These are phyloP conservation scores for Euptelea pleiosperma DNA, from an alignment of 164 flowering plant species.

Conservation along the genomic window DNA sequence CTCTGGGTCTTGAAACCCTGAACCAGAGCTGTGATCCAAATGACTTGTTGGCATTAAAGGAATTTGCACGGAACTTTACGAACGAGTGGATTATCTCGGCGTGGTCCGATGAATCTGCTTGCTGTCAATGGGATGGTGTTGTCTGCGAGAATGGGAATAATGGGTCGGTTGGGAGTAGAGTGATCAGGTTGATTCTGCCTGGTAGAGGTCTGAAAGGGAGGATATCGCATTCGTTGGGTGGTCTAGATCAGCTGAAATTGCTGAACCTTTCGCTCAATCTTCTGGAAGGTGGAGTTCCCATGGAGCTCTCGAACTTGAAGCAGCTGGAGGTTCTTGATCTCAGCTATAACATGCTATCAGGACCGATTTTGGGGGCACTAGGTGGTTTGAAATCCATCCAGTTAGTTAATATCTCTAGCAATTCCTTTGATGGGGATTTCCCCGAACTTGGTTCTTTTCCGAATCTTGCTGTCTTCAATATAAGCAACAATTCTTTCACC, in stretches of 20 bases:
- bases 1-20: slow-evolving; percentile 25
- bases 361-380: slow-evolving; percentile 35
- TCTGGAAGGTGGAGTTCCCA: slow-evolving; percentile 54
- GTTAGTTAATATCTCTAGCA: slow-evolving; percentile 60
- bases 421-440: slow-evolving; percentile 47
- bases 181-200: slow-evolving; percentile 41
- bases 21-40: slow-evolving; percentile 41
- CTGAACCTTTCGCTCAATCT: slow-evolving; percentile 69
- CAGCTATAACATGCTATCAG: slow-evolving; percentile 56
- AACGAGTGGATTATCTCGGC: slow-evolving; percentile 41
- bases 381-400: slow-evolving; percentile 39
- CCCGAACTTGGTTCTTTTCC: slow-evolving; percentile 33
- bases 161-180: slow-evolving; percentile 32
- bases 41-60: slow-evolving; percentile 53
- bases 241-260: slow-evolving; percentile 40
- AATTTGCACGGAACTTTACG: slow-evolving; percentile 54
- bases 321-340: slow-evolving; percentile 64
- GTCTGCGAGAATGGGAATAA: slow-evolving; percentile 33
- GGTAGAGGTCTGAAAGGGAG: slow-evolving; percentile 49
- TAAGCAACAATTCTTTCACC: slow-evolving; percentile 64
- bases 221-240: slow-evolving; percentile 46
- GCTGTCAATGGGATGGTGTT: slow-evolving; percentile 89
- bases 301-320: slow-evolving; percentile 49
- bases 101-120: slow-evolving; percentile 43
- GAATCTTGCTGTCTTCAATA: slow-evolving; percentile 42